Conservation (phyloP, 768 basidiomycete species). For the Macrolepiota fuliginosa region DNA sequence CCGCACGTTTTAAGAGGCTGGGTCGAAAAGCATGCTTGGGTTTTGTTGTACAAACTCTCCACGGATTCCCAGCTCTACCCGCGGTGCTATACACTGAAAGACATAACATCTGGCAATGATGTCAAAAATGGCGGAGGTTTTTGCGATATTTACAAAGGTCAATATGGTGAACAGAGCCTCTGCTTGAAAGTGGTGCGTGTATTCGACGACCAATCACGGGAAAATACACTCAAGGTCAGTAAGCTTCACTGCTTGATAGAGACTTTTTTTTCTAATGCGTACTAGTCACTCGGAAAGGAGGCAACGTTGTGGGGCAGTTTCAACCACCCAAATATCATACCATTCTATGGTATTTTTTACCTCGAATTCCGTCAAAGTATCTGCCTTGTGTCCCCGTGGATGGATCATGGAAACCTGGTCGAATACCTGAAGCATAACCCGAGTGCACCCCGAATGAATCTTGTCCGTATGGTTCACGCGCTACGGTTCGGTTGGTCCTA, state of each 20-base stretch:
- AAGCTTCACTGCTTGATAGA: background rate
- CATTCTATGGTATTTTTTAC: slow-evolving; percentile 8
- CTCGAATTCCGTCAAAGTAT: background rate
- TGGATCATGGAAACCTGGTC: slow-evolving; percentile 4
- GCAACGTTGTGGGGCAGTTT: slow-evolving; percentile 7
- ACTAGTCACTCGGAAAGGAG: slow-evolving; percentile 15
- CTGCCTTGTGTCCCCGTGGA: background rate
- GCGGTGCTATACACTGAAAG: background rate
- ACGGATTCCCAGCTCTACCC: background rate
- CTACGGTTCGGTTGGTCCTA: background rate
- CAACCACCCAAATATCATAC: slow-evolving; percentile 4
- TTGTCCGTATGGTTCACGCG: background rate
- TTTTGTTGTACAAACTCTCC: background rate
- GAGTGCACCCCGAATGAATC: background rate
- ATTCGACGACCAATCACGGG: background rate
- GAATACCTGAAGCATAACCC: background rate
- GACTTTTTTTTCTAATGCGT: background rate
- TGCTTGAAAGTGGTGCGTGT: background rate
- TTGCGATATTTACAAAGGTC: background rate
- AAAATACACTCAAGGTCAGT: background rate
- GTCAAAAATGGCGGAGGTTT: background rate
- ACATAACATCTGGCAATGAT: background rate
- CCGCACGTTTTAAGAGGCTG: background rate
- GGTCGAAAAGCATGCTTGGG: background rate
- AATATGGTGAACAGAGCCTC: background rate